phyloP scores from a whole-genome alignment of 805 yeast species.

The Kluyveromyces lactis region DNA sequence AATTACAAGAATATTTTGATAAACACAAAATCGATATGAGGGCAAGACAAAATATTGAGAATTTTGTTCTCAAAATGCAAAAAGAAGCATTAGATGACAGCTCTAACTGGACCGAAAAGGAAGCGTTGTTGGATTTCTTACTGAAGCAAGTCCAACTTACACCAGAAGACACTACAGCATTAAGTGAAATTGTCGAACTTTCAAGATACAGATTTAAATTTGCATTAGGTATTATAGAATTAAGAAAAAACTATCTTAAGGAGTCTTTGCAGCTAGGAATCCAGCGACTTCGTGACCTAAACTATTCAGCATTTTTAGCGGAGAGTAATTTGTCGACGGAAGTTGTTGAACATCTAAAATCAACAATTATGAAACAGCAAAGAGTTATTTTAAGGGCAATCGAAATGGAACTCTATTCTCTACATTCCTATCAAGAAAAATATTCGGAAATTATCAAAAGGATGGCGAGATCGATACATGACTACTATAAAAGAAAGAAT shows the following conservation, averaged over 20 bases:
- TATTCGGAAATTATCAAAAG: constrained; percentile 1
- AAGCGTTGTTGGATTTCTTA: not conserved
- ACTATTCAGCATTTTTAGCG: not conserved
- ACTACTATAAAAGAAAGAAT: constrained; percentile 9
- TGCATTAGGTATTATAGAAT: constrained; percentile 3
- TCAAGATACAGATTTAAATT: constrained; percentile 2
- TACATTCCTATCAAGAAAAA: constrained; percentile 14
- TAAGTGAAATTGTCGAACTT: not conserved
- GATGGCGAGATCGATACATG: constrained; percentile 8
- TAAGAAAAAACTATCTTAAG: constrained; percentile 1
- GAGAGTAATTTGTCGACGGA: not conserved
- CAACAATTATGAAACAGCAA: constrained; percentile 21
- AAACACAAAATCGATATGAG: constrained; percentile 2
- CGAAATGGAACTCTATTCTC: constrained; percentile 25
- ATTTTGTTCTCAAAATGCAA: constrained; percentile 3
- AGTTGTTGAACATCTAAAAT: constrained; percentile 1
- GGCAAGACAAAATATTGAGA: constrained; percentile 1
- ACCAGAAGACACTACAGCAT: not conserved
- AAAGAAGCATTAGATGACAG: not conserved
- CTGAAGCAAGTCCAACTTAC: constrained; percentile 2
- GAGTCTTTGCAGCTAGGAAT: constrained; percentile 3
- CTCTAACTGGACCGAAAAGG: not conserved
- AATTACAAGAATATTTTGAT: constrained; percentile 2
- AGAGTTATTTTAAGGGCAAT: constrained; percentile 25
- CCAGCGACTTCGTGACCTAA: constrained; percentile 1